Evolutionary conservation across 2,329 filamentous ascomycete species (phyloP), one percentile per base, ranked within the genome.

Genomic region (Cadophora sp.): DNA sequence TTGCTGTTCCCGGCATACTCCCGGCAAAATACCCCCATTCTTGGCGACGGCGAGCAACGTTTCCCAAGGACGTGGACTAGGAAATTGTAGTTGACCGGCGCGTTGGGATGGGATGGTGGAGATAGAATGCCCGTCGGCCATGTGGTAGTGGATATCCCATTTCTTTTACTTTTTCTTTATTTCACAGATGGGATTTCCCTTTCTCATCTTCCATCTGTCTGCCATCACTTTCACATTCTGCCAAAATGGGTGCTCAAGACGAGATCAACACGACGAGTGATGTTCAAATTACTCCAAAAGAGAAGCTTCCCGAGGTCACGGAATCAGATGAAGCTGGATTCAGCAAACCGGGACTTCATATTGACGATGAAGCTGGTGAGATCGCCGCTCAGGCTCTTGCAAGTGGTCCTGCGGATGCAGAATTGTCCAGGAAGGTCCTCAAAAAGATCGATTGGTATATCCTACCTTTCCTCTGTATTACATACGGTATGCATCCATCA

Each of bases 321-420:
- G 34, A 65, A 14, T 63, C 50, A 19, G 62, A 68, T 65, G 51
- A 27, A 3, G 43, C 63, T 27, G 67, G 70, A 29, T 63, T 70
- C 37, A 59, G 27, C 40, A 72, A 71, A 27, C 56, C 70, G 6
- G 69, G 74, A 37, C 50, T 66, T 22, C 63, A 66, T 27, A 76
- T 78, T 59, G 73, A 77, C 31, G 76, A 78, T 68, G 76, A 78
- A 60, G 71, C 76, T n/a, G 75, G 79, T 3, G 75, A 74, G 11
- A 68, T 82, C 5, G 80, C 80, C 11, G 79, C 76, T 22, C 74
- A 73, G 0, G 80, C 80, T 0, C 73, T 80, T 51, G 72, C 77
- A 9, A 74, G 65, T 59, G 74, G 72, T 22, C 60, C 66, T 3
- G 73, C 73, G n/a, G 75, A 76, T 34, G 59, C 73, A 27, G 70